Conservation (phyloP, 768 basidiomycete genomes). For the Coprinellus micaceus region DNA sequence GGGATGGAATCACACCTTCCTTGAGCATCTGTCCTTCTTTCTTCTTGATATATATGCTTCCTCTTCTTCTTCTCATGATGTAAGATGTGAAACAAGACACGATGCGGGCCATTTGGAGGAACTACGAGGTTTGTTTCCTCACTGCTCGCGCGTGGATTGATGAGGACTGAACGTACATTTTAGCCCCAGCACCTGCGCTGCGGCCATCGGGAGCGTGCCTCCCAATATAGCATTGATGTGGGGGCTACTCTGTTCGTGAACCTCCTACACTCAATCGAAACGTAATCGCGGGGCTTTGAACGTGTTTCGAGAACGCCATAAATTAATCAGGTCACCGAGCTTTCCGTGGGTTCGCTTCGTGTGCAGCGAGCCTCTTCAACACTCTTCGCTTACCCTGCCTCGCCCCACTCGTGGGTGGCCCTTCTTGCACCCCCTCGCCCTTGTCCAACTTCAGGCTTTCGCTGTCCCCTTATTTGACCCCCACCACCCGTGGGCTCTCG, state of each 20-base stretch:
- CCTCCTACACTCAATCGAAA: constrained; percentile 1
- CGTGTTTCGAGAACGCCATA: constrained; percentile 26
- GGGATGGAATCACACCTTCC: neutral
- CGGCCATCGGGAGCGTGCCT: too few species aligned
- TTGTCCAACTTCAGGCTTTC: neutral
- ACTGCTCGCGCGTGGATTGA: too few species aligned
- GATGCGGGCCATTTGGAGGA: too few species aligned
- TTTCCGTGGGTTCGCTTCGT: constrained; percentile 24
- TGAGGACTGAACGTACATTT: too few species aligned
- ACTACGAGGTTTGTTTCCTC: too few species aligned
- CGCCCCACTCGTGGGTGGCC: constrained; percentile 14
- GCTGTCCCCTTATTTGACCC: neutral
- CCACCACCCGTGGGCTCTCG: neutral
- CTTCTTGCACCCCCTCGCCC: constrained; percentile 16
- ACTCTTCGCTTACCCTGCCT: constrained; percentile 17
- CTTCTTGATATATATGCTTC: neutral
- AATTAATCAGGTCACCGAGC: constrained; percentile 24
- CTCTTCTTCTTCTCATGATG: neutral
- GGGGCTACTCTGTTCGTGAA: too few species aligned
- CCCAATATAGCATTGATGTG: too few species aligned
- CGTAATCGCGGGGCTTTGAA: neutral
- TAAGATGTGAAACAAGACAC: neutral
- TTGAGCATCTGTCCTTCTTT: neutral
- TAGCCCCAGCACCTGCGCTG: too few species aligned
- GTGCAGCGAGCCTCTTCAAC: constrained; percentile 10